Percentiles rank a stretch among this genome's conserved stretches.
phyloP scores from a whole-genome alignment of 148 eudicot species.

The Diospyros kaki region DNA sequence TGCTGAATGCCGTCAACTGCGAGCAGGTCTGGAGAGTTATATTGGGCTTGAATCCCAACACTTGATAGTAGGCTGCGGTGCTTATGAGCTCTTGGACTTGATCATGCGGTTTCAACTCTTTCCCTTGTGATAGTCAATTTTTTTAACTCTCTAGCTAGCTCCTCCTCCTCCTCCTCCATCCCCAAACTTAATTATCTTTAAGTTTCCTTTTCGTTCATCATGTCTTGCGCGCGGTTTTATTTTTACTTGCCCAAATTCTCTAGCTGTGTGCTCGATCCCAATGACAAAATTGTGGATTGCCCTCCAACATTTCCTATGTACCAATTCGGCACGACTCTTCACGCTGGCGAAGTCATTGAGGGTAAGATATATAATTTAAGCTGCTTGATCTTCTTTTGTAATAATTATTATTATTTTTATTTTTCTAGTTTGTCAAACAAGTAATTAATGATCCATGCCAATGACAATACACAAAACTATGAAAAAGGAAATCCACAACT shows the following conservation, averaged over 20 bases:
- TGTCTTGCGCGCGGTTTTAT: constrained; percentile 12
- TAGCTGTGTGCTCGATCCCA: constrained; percentile 96
- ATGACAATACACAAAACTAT: too few species aligned
- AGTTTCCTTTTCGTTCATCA: too few species aligned
- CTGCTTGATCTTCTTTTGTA: too few species aligned
- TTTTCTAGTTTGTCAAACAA: too few species aligned
- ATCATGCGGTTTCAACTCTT: constrained; percentile 69
- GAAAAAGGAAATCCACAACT: too few species aligned
- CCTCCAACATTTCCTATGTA: constrained; percentile 99
- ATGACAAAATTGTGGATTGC: constrained; percentile 92
- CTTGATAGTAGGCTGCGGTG: constrained; percentile 93
- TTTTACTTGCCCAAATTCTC: constrained; percentile 26
- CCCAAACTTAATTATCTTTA: not conserved
- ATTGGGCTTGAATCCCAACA: constrained; percentile 83
- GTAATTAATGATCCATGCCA: too few species aligned
- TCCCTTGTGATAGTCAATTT: not conserved
- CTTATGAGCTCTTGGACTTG: constrained; percentile 91
- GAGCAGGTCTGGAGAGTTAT: constrained; percentile 89
- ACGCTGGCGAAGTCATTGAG: constrained; percentile 72
- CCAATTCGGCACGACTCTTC: constrained; percentile 92
- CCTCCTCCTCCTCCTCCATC: not conserved
- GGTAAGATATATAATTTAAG: constrained; percentile 31
- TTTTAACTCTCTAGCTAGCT: not conserved
- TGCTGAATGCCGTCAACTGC: constrained; percentile 85
- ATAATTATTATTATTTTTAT: too few species aligned